Percentiles rank a stretch among this genome's conserved stretches.
Conservation (phyloP, 2,329 filamentous ascomycete genomes). For the Phialophora chinensis region DNA sequence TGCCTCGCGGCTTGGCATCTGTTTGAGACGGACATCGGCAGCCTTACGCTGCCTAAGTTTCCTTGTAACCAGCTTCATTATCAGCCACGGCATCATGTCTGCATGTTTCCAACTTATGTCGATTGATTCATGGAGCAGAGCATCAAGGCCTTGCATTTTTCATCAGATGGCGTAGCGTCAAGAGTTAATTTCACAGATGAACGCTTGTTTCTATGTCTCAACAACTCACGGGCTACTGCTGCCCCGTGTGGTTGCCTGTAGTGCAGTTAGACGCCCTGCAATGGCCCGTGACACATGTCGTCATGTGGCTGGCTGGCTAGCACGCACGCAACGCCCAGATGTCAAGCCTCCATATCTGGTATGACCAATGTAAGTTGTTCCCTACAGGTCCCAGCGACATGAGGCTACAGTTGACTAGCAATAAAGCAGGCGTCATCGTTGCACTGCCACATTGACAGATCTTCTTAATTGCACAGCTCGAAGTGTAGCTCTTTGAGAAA, state of each 20-base stretch:
- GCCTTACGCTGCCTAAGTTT: neutral
- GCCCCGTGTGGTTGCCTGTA: slow-evolving; percentile 2
- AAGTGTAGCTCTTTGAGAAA: neutral
- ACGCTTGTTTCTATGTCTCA: slow-evolving; percentile 4
- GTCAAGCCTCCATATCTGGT: neutral
- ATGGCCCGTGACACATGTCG: slow-evolving; percentile 1
- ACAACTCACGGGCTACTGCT: neutral
- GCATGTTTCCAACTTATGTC: slow-evolving; percentile 5
- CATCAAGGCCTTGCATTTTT: slow-evolving; percentile 4
- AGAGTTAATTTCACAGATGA: slow-evolving; percentile 1
- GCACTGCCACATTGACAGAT: slow-evolving; percentile 1
- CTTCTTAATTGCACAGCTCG: slow-evolving; percentile 1
- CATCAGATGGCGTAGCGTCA: neutral
- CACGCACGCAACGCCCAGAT: slow-evolving; percentile 1
- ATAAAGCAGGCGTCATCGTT: slow-evolving; percentile 1
- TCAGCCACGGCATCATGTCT: slow-evolving; percentile 3
- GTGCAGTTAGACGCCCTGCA: neutral
- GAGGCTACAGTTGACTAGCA: slow-evolving; percentile 1
- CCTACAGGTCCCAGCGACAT: too few relatives aligned
- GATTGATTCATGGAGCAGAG: slow-evolving; percentile 1
- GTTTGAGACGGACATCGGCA: neutral
- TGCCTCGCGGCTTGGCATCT: slow-evolving; percentile 2
- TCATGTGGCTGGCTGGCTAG: neutral
- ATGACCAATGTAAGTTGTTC: neutral
- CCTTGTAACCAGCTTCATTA: neutral